Conservation (phyloP, 106 monocot species). For the Platanthera zijinensis region DNA sequence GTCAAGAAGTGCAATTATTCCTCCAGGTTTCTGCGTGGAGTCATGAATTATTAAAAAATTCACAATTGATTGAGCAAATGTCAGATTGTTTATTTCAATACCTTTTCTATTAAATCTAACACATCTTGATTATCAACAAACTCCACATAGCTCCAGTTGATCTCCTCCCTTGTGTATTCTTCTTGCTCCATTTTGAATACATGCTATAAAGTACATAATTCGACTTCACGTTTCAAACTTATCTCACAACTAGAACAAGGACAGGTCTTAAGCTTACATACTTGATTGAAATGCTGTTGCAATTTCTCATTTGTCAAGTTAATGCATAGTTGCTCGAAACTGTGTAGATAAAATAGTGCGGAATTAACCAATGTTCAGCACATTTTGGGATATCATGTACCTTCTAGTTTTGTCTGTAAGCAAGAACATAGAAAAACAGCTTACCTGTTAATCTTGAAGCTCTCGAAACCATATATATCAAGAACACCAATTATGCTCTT, state of each 20-base stretch:
- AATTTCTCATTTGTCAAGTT: conserved; percentile 93
- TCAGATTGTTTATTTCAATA: conserved; percentile 3
- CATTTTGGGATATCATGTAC: background rate
- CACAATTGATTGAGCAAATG: background rate
- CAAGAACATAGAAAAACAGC: background rate
- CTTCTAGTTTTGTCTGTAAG: background rate
- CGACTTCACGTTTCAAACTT: background rate
- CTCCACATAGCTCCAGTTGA: conserved; percentile 95
- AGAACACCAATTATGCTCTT: conserved; percentile 83
- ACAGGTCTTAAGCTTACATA: conserved; percentile 14
- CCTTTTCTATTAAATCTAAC: conserved; percentile 96
- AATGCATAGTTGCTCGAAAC: conserved; percentile 92
- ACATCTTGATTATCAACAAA: conserved; percentile 98
- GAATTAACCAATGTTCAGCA: background rate
- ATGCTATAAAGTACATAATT: conserved; percentile 38
- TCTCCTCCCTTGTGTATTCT: conserved; percentile 92
- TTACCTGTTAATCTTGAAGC: conserved; percentile 93
- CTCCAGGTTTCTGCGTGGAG: conserved; percentile 80
- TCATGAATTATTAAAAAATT: conserved; percentile 7
- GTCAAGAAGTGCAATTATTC: conserved; percentile 96
- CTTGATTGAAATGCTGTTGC: conserved; percentile 98
- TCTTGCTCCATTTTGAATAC: conserved; percentile 99
- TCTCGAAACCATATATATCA: conserved; percentile 98
- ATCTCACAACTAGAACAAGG: background rate
- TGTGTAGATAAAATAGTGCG: conserved; percentile 32